Conservation (phyloP, 108 stramenopile species). For the Tribonema minus region DNA sequence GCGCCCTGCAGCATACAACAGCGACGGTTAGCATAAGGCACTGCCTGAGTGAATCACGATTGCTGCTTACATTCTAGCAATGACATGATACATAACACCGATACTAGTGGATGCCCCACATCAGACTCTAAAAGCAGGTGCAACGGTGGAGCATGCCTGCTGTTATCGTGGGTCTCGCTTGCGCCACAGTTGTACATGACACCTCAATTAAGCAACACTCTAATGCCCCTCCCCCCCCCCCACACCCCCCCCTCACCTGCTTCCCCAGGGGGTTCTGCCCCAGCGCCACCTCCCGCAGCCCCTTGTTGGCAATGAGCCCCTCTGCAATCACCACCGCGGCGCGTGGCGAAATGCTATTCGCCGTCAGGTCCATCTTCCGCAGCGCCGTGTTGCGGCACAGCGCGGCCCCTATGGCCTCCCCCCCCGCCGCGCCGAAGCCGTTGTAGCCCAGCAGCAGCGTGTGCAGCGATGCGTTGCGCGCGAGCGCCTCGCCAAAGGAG, state of each 20-base stretch:
- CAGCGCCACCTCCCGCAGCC: conserved; percentile 5
- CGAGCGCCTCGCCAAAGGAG: conserved; percentile 24
- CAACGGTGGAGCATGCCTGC: neutral
- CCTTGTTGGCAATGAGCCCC: conserved; percentile 13
- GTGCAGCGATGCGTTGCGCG: neutral
- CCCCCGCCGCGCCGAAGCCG: conserved; percentile 31
- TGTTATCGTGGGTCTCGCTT: too few relatives aligned
- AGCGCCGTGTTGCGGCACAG: conserved; percentile 32
- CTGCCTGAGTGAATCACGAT: neutral
- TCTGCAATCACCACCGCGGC: conserved; percentile 36
- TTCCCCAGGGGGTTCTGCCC: conserved; percentile 24
- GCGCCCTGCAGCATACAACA: neutral
- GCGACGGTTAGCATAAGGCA: neutral
- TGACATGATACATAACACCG: neutral
- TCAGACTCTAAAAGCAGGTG: neutral
- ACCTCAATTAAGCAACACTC: neutral
- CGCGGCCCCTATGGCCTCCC: conserved; percentile 31
- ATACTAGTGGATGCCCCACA: neutral
- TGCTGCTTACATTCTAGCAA: neutral
- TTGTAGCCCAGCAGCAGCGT: conserved; percentile 28
- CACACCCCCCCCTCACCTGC: conserved; percentile 18
- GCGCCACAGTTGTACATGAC: too few relatives aligned
- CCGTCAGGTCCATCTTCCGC: conserved; percentile 12
- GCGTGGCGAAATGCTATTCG: conserved; percentile 37
- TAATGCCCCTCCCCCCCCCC: neutral